Base-by-base conservation (phyloP, 2,329 filamentous ascomycete genomes). In the Clarireedia hainanense region DNA sequence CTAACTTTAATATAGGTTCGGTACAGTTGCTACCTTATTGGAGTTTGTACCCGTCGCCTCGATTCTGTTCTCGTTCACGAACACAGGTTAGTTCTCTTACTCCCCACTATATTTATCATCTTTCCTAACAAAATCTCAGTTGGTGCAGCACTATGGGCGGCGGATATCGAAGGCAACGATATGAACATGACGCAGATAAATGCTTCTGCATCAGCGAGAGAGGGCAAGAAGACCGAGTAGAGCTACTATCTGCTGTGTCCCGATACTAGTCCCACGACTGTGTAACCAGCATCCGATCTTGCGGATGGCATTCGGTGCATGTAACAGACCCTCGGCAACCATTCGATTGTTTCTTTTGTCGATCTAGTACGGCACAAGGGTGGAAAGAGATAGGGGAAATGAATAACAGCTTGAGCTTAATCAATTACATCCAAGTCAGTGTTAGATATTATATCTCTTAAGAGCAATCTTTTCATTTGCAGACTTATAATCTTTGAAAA, bases 71-170 rank as follows among this genome's bases (percentile, higher is more conserved):
- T 80, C 87, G 0, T 96, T 95, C 70, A 96, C 91, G 15, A 96
- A 96, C 70, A 87, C 89, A 1, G 81, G 81, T 81, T 73, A 39
- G 17, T 43, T 23, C 17, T 6, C n/a, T 7, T 15, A 27, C 46
- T 51, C 15, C 27, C 10, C 26, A 39, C 14, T 34, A 9, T 5
- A 15, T 50, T 1, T 43, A 12, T 36, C 7, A 54, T 9, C 24
- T n/a, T 45, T 54, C 3, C 57, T 51, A 54, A 54, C 15, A 1
- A 15, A n/a, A 14, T 54, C 36, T 6, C 48, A 84, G 90, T 95
- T 57, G 92, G 91, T 6, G 92, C 91, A 53, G 92, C 92, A 6
- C 74, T 97, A n/a, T 96, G 91, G 91, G 91, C 92, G 42, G 88
- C 89, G 17, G 91, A 95, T 70, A 81, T 95, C 57, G 90, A 95